These are phyloP conservation scores for Rhexocercosporidium sp. DNA, from an alignment of 2,329 filamentous ascomycete genomes.

Conservation along the genomic window DNA sequence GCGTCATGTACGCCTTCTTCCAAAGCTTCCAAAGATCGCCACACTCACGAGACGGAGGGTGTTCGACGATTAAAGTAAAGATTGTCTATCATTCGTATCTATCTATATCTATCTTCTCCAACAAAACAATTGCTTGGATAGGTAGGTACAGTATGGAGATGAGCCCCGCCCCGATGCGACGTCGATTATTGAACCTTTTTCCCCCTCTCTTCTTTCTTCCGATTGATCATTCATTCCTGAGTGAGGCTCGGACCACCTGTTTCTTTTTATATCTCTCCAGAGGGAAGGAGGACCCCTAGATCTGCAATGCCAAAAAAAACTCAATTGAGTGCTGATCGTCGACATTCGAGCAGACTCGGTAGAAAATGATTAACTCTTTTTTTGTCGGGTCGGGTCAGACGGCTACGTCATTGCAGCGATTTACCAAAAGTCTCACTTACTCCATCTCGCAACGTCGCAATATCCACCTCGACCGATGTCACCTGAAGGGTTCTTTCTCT, in stretches of 20 bases:
- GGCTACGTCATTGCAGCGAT: conserved; percentile 10
- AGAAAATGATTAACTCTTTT: not conserved
- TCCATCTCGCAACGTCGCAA: no score
- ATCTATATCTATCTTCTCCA: not conserved
- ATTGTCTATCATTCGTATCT: conserved; percentile 4
- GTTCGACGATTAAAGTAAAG: not conserved
- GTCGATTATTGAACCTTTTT: conserved; percentile 6
- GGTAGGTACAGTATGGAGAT: not conserved
- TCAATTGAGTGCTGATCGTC: conserved; percentile 8
- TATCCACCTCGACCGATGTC: conserved; percentile 5
- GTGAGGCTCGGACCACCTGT: conserved; percentile 4
- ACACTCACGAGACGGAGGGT: not conserved
- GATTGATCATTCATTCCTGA: no score
- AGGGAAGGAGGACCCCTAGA: not conserved
- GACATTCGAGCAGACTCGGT: not conserved
- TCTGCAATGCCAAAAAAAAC: not conserved
- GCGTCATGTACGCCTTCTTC: not conserved
- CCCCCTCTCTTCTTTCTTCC: no score
- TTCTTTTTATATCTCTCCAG: conserved; percentile 5
- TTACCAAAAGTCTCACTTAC: no score
- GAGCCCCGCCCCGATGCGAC: not conserved
- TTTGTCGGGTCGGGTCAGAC: not conserved
- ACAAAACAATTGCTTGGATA: no score
- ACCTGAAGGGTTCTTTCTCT: not conserved
- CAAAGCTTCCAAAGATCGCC: conserved; percentile 3